Evolutionary conservation across 345 rosid genomes (phyloP).

Genomic region (Aurinia saxatilis): DNA sequence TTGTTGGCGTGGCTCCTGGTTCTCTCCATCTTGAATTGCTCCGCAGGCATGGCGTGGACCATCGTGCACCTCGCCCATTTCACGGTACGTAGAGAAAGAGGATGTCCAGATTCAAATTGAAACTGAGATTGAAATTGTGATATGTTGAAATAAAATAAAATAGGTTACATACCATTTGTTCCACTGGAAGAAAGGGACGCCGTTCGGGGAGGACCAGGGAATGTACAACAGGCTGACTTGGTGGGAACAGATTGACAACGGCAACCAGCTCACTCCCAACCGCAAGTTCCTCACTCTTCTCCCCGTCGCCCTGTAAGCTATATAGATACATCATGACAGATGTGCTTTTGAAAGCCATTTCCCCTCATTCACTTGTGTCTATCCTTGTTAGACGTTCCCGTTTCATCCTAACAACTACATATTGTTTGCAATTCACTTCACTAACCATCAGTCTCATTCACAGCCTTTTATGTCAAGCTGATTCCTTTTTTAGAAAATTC

Average conservation of each 20-base stretch:
- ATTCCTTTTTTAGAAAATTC: too few relatives aligned
- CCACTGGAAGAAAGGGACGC: constrained; percentile 66
- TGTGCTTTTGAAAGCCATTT: too few relatives aligned
- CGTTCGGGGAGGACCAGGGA: constrained; percentile 74
- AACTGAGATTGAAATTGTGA: too few relatives aligned
- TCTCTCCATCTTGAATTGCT: constrained; percentile 43
- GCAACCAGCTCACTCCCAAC: constrained; percentile 66
- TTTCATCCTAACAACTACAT: too few relatives aligned
- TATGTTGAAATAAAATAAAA: too few relatives aligned
- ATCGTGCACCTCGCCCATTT: constrained; percentile 59
- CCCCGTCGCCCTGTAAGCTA: constrained; percentile 58
- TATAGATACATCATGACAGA: too few relatives aligned
- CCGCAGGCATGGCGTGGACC: constrained; percentile 75
- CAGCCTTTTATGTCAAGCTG: too few relatives aligned
- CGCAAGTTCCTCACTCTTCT: constrained; percentile 54
- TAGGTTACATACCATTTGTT: constrained; percentile 54
- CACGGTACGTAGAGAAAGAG: constrained; percentile 33
- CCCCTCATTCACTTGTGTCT: too few relatives aligned
- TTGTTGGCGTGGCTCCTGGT: constrained; percentile 56
- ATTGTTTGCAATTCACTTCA: too few relatives aligned
- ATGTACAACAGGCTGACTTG: constrained; percentile 68
- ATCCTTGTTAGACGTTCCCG: too few relatives aligned
- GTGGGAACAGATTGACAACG: constrained; percentile 84
- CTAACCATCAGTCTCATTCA: too few relatives aligned
- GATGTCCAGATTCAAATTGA: too few relatives aligned